A percentile compares a stretch with the other conserved stretches of the same genome.
These are phyloP conservation scores for Dinochytrium kinnereticum DNA, from an alignment of 371 early-diverging fungal species.

Conservation along the genomic window DNA sequence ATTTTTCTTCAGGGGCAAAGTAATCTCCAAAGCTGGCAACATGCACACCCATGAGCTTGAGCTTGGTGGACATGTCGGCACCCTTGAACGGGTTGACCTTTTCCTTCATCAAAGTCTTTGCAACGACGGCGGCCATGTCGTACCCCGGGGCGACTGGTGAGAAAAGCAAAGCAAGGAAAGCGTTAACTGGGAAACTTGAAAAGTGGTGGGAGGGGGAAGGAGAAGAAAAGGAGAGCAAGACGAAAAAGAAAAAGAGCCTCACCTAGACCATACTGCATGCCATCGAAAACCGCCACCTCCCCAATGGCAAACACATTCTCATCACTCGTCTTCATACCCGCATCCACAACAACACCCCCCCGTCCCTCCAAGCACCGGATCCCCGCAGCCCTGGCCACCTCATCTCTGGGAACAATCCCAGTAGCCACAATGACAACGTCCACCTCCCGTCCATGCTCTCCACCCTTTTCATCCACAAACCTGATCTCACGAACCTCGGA, in stretches of 20 bases:
- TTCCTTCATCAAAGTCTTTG: constrained; percentile 56
- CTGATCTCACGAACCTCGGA: too few species aligned
- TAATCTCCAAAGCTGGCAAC: constrained; percentile 75
- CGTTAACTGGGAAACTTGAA: too few species aligned
- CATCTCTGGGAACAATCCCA: constrained; percentile 67
- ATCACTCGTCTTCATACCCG: constrained; percentile 52
- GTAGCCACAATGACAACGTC: constrained; percentile 65
- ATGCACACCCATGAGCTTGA: constrained; percentile 70
- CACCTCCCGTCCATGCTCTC: constrained; percentile 30
- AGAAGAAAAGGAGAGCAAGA: constrained; percentile 1
- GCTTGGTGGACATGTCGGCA: constrained; percentile 73
- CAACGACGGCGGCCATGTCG: constrained; percentile 71
- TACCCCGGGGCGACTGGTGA: constrained; percentile 65
- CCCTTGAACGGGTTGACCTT: constrained; percentile 52
- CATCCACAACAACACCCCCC: constrained; percentile 66
- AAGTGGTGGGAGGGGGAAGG: too few species aligned
- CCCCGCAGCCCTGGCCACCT: constrained; percentile 53
- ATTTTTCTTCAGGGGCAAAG: constrained; percentile 53
- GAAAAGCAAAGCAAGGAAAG: neutral
- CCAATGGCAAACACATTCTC: constrained; percentile 68
- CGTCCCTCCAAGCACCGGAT: constrained; percentile 43
- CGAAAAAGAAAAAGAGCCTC: neutral
- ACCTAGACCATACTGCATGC: constrained; percentile 60
- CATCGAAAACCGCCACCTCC: constrained; percentile 62
- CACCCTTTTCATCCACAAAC: neutral